These are phyloP conservation scores for Aspergillus ellipticus DNA, from an alignment of 495 filamentous ascomycete genomes.

Conservation along the genomic window DNA sequence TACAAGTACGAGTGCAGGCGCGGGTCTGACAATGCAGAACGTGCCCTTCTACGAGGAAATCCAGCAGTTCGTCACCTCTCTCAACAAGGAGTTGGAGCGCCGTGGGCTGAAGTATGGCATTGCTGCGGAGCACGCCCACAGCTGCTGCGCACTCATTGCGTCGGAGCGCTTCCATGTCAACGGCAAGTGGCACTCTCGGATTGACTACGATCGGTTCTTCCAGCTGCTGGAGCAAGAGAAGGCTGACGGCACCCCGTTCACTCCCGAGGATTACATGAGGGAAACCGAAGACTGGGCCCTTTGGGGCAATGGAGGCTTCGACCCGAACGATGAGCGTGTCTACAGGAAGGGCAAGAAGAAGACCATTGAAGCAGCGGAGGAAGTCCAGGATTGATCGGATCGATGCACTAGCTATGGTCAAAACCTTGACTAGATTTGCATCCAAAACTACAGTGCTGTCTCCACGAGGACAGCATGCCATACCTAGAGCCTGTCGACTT, in stretches of 20 bases:
- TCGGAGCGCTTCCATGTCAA: constrained; percentile 67
- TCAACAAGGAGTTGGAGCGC: constrained; percentile 60
- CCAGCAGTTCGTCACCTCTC: constrained; percentile 67
- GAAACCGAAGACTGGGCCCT: constrained; percentile 88
- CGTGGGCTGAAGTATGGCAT: constrained; percentile 81
- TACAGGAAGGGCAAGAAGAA: constrained; percentile 66
- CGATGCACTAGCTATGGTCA: no score
- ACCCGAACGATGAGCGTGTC: constrained; percentile 83
- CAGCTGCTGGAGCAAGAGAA: constrained; percentile 66
- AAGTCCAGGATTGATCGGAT: background rate
- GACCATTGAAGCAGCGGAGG: constrained; percentile 2
- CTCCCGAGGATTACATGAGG: constrained; percentile 86
- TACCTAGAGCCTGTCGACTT: no score
- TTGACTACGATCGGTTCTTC: constrained; percentile 89
- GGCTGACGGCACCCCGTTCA: constrained; percentile 58
- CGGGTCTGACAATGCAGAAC: constrained; percentile 89
- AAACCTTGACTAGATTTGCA: no score
- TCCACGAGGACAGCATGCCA: no score
- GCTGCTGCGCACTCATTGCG: constrained; percentile 85
- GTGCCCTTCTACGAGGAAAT: constrained; percentile 94
- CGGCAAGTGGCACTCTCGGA: constrained; percentile 84
- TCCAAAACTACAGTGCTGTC: no score
- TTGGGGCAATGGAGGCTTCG: constrained; percentile 93
- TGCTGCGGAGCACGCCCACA: constrained; percentile 91
- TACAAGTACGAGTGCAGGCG: constrained; percentile 72